Percentiles rank a stretch among this genome's conserved stretches.
phyloP scores from a whole-genome alignment of 2,329 filamentous ascomycete species.

The Capronia coronata region DNA sequence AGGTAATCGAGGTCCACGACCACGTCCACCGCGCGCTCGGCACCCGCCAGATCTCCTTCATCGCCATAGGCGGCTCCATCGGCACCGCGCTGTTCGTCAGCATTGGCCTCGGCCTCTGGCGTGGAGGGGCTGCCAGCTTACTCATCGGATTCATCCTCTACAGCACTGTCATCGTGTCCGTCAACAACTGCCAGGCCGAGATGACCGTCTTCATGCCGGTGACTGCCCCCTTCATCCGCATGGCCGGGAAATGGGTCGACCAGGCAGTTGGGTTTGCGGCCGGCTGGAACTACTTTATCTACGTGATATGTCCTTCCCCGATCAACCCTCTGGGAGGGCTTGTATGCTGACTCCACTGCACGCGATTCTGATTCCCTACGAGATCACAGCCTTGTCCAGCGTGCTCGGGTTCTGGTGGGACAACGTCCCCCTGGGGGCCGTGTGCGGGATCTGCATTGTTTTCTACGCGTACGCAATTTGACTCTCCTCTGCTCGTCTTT shows the following conservation, averaged over 20 bases:
- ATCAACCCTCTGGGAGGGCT: no score
- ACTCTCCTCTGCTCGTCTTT: no score
- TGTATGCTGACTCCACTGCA: no score
- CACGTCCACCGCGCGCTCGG: no score
- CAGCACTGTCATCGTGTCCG: constrained; percentile 36
- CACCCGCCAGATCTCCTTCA: no score
- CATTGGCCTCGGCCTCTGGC: constrained; percentile 62
- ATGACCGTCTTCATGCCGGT: constrained; percentile 35
- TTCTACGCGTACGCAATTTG: constrained; percentile 37
- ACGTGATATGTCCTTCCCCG: no score
- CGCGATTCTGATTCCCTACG: constrained; percentile 31
- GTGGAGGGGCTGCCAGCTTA: constrained; percentile 55
- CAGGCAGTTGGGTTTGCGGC: constrained; percentile 44
- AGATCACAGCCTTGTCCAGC: constrained; percentile 38
- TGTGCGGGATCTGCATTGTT: constrained; percentile 36
- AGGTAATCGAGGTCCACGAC: no score
- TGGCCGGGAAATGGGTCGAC: constrained; percentile 39
- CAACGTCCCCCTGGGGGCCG: constrained; percentile 34
- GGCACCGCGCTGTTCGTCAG: constrained; percentile 81
- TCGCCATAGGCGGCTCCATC: no score
- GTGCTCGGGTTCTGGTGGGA: constrained; percentile 38
- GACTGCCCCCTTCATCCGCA: constrained; percentile 45
- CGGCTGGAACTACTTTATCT: constrained; percentile 27
- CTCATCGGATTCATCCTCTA: constrained; percentile 34
- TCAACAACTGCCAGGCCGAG: constrained; percentile 16